Evolutionary conservation across 495 filamentous ascomycete genomes (phyloP).

Genomic region (Penicillium subrubescens): DNA sequence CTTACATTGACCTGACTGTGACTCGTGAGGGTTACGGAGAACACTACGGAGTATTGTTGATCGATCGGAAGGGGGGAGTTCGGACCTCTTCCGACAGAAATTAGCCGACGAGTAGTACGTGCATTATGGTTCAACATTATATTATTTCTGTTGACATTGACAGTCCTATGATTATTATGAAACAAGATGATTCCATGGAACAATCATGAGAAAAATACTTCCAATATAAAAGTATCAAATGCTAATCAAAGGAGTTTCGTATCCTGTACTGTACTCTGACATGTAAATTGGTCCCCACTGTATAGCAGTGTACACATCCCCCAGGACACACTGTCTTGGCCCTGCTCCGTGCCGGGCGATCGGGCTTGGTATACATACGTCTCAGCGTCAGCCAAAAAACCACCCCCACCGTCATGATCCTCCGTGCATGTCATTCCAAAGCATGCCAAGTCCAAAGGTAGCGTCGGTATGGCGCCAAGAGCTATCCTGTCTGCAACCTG

Average conservation of each 20-base stretch:
- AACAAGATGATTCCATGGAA: not conserved
- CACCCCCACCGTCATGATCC: conserved; percentile 4
- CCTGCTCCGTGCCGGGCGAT: conserved; percentile 7
- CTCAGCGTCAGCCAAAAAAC: not conserved
- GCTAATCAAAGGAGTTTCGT: not conserved
- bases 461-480: conserved; percentile 5
- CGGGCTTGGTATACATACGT: conserved; percentile 6
- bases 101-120: not conserved
- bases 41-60: too few relatives aligned
- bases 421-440: conserved; percentile 7
- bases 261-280: not conserved
- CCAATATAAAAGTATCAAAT: not conserved
- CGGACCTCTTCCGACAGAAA: not conserved
- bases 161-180: not conserved
- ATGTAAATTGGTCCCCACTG: not conserved
- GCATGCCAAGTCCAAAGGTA: conserved; percentile 6
- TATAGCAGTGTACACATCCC: not conserved
- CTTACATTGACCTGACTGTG: not conserved
- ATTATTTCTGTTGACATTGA: not conserved
- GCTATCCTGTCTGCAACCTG: not conserved
- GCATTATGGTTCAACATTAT: not conserved
- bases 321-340: conserved; percentile 3
- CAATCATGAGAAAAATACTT: not conserved
- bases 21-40: not conserved
- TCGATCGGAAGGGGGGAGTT: not conserved